Evolutionary conservation across 306 rosid genomes (phyloP).

Genomic region (Glycyrrhiza uralensis): DNA sequence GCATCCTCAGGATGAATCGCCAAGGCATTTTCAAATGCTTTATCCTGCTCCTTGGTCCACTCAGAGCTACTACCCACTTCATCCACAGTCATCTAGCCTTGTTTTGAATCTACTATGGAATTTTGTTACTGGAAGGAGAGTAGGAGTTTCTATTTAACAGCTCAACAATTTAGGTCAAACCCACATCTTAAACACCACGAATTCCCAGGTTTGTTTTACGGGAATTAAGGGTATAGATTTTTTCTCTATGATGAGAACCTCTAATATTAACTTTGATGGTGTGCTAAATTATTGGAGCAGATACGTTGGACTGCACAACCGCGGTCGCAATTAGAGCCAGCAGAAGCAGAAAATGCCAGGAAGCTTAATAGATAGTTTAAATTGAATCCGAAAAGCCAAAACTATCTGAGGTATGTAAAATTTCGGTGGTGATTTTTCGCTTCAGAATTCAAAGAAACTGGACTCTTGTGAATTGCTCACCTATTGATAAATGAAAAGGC

Average conservation of each 20-base stretch:
- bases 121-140: no score
- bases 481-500: slow-evolving; percentile 63
- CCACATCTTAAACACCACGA: slow-evolving; percentile 29
- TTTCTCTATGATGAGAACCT: slow-evolving; percentile 12
- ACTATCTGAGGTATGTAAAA: slow-evolving; percentile 37
- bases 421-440: slow-evolving; percentile 52
- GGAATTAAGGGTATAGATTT: slow-evolving; percentile 33
- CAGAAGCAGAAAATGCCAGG: slow-evolving; percentile 34
- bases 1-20: slow-evolving; percentile 66
- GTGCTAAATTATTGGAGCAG: slow-evolving; percentile 36
- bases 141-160: slow-evolving; percentile 19
- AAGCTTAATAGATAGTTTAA: slow-evolving; percentile 43
- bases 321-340: slow-evolving; percentile 23
- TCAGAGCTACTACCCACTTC: slow-evolving; percentile 62
- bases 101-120: slow-evolving; percentile 29
- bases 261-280: not conserved
- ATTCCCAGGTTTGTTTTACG: slow-evolving; percentile 5
- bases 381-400: slow-evolving; percentile 37
- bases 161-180: slow-evolving; percentile 33
- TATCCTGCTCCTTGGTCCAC: slow-evolving; percentile 91
- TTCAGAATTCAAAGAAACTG: slow-evolving; percentile 43
- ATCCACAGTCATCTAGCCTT: slow-evolving; percentile 58
- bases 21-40: slow-evolving; percentile 84
- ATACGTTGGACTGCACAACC: slow-evolving; percentile 24
- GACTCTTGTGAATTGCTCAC: slow-evolving; percentile 55